Evolutionary conservation across 495 filamentous ascomycete species (phyloP).

Genomic region (Patellaria atrata): DNA sequence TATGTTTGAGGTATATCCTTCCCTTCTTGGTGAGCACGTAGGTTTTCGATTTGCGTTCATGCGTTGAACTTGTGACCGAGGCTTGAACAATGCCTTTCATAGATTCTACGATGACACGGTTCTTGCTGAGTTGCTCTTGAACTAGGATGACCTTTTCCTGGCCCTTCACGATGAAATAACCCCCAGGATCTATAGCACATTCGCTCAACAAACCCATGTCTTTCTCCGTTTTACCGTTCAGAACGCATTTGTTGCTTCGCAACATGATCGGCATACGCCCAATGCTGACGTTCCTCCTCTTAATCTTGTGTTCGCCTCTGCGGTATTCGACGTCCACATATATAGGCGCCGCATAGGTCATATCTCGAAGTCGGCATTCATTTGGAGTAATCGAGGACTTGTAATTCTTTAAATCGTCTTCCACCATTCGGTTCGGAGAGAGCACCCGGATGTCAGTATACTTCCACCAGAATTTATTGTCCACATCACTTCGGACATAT

Average conservation of each 20-base stretch:
- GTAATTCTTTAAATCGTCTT: slow-evolving; percentile 44
- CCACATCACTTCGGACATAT: slow-evolving; percentile 72
- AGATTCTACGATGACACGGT: slow-evolving; percentile 90
- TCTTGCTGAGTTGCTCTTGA: slow-evolving; percentile 97
- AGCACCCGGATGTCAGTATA: slow-evolving; percentile 78
- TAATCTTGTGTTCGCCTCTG: slow-evolving; percentile 55
- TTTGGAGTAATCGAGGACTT: slow-evolving; percentile 59
- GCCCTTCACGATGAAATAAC: slow-evolving; percentile 80
- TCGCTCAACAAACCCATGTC: slow-evolving; percentile 83
- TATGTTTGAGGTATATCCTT: slow-evolving; percentile 76
- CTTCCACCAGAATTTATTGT: slow-evolving; percentile 73
- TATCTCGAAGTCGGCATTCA: slow-evolving; percentile 88
- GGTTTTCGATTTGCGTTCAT: slow-evolving; percentile 93
- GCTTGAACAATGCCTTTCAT: slow-evolving; percentile 89
- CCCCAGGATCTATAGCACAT: slow-evolving; percentile 88
- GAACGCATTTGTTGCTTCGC: slow-evolving; percentile 78
- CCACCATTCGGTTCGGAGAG: slow-evolving; percentile 60
- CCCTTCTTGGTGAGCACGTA: slow-evolving; percentile 91
- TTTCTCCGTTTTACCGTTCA: slow-evolving; percentile 61
- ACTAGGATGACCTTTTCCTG: slow-evolving; percentile 96
- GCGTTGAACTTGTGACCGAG: slow-evolving; percentile 81
- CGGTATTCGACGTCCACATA: slow-evolving; percentile 78
- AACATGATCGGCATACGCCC: slow-evolving; percentile 94
- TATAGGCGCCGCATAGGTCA: slow-evolving; percentile 89
- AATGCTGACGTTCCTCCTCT: slow-evolving; percentile 56